These are phyloP conservation scores for Selaginella moellendorffii DNA, from an alignment of 75 land plant species.

Conservation along the genomic window DNA sequence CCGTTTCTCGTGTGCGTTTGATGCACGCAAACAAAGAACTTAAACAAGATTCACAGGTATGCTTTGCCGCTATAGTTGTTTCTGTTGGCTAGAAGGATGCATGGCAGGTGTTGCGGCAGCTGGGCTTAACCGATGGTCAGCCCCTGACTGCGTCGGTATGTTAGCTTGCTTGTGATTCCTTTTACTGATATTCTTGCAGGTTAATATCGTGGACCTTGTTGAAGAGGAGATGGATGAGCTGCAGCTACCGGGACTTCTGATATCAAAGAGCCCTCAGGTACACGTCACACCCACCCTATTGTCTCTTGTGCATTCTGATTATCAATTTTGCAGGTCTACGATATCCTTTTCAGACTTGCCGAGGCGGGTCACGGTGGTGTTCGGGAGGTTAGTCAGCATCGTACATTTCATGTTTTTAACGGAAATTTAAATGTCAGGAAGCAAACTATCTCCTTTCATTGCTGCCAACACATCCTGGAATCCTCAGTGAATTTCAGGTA, in stretches of 20 bases:
- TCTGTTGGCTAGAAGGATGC: no score
- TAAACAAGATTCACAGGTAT: conserved; percentile 22
- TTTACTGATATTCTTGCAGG: conserved; percentile 4
- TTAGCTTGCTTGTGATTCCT: background rate
- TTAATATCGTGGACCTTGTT: conserved; percentile 16
- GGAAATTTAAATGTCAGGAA: no score
- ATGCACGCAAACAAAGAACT: conserved; percentile 17
- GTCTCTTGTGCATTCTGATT: background rate
- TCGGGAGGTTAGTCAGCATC: conserved; percentile 11
- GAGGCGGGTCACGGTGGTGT: conserved; percentile 11
- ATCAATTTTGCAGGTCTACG: conserved; percentile 14
- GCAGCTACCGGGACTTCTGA: conserved; percentile 19
- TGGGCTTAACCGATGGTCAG: conserved; percentile 19
- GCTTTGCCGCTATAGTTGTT: no score
- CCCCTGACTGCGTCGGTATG: conserved; percentile 22
- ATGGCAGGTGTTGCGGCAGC: conserved; percentile 27
- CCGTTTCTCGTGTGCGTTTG: conserved; percentile 19
- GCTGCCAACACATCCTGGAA: conserved; percentile 23
- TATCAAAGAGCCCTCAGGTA: conserved; percentile 20
- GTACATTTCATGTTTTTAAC: no score
- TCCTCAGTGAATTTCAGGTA: conserved; percentile 23
- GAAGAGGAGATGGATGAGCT: conserved; percentile 13
- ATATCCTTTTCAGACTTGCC: conserved; percentile 16
- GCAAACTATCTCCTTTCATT: conserved; percentile 19
- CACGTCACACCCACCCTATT: background rate